These are phyloP conservation scores for Starmera pachycereana DNA, from an alignment of 805 yeast genomes.

Conservation along the genomic window DNA sequence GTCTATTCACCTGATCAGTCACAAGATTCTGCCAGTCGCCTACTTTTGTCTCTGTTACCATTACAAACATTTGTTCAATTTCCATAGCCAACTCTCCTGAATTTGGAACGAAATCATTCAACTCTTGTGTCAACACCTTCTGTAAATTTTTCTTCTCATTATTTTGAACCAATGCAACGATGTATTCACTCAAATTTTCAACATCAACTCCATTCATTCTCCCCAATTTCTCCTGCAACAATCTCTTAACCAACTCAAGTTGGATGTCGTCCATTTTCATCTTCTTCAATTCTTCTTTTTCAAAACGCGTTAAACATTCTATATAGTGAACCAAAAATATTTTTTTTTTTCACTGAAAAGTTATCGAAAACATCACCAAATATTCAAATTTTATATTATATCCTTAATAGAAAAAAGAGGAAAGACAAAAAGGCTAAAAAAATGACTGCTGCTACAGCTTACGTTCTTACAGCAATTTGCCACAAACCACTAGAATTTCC, in stretches of 20 bases:
- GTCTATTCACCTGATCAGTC: too few relatives aligned
- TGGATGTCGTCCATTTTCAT: slow-evolving; percentile 9
- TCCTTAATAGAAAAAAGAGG: too few relatives aligned
- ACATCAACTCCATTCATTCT: slow-evolving; percentile 29
- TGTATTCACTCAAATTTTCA: slow-evolving; percentile 33
- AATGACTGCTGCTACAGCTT: neutral
- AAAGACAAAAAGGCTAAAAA: too few relatives aligned
- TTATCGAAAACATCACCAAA: too few relatives aligned
- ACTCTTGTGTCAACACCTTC: slow-evolving; percentile 22
- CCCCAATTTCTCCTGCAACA: slow-evolving; percentile 17
- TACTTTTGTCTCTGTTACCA: too few relatives aligned
- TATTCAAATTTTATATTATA: too few relatives aligned
- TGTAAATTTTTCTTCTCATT: slow-evolving; percentile 24
- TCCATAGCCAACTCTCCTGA: slow-evolving; percentile 16
- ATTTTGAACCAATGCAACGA: slow-evolving; percentile 30
- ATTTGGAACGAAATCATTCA: slow-evolving; percentile 28
- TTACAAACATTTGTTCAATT: too few relatives aligned
- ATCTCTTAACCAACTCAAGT: slow-evolving; percentile 12
- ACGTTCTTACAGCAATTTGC: slow-evolving; percentile 20
- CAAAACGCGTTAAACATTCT: too few relatives aligned
- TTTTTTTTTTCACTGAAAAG: too few relatives aligned
- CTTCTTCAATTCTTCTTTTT: too few relatives aligned
- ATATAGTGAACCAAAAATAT: too few relatives aligned
- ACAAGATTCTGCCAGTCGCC: too few relatives aligned
- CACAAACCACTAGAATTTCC: slow-evolving; percentile 12